Conservation (phyloP, 495 filamentous ascomycete genomes). For the Penicillium robsamsonii region DNA sequence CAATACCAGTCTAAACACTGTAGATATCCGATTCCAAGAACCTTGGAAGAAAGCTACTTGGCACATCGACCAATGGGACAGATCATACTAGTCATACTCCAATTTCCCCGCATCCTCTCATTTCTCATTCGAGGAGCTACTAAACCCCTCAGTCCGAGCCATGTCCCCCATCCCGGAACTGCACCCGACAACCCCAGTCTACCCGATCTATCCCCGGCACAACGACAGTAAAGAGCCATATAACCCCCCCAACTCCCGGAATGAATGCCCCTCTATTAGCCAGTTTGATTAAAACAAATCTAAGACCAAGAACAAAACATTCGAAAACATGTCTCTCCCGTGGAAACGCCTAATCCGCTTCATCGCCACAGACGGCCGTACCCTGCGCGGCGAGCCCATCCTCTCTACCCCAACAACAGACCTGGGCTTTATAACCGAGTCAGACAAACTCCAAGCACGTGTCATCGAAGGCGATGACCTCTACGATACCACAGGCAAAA, state of each 20-base stretch:
- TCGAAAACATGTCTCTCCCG: conserved; percentile 17
- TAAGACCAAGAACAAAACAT: background rate
- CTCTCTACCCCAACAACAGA: conserved; percentile 39
- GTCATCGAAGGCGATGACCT: conserved; percentile 41
- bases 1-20: background rate
- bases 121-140: background rate
- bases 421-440: conserved; percentile 37
- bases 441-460: conserved; percentile 36
- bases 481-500: conserved; percentile 36
- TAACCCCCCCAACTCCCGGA: conserved; percentile 19
- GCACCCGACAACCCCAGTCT: background rate
- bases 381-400: conserved; percentile 49
- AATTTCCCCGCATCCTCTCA: background rate
- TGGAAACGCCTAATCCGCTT: conserved; percentile 54
- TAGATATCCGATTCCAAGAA: background rate
- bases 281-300: background rate
- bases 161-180: background rate
- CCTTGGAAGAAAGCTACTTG: background rate
- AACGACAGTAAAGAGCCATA: background rate
- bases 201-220: background rate
- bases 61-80: background rate
- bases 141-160: background rate
- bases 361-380: conserved; percentile 41
- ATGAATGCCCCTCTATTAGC: background rate
- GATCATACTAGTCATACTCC: background rate